Evolutionary conservation across 176 grass and related monocot genomes (phyloP), one percentile per base, ranked within the genome.

Genomic region (Canna indica): DNA sequence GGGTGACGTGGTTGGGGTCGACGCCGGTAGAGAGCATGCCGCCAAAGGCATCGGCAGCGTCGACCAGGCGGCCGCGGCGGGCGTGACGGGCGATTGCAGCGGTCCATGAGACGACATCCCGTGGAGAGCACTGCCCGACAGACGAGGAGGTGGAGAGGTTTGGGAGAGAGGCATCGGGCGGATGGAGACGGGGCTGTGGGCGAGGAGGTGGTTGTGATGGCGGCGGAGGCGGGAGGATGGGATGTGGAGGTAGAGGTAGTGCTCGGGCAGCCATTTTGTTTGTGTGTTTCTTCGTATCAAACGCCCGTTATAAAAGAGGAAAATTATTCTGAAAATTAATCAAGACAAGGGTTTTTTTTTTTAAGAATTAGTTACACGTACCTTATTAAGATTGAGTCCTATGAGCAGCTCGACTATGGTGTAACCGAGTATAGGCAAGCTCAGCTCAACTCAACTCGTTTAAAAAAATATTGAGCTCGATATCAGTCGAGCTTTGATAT

Each of bases 81-180:
- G 82, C 72, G 1, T 69, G 39, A 27, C 76, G 69, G 15, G 87
- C 79, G 69, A 89, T 85, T 64, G 76, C 35, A 3, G 82, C 36
- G 22, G 82, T 89, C 87, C 87, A 89, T 0, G 87, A 73, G 73
- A 85, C 64, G 33, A 89, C 73, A 25, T 85, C 82, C 56, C 42
- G 52, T 31, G 71, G 57, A 7, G 64, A 14, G 16, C 26, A 48
- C 12, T 5, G 32, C 24, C 46, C 12, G 30, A 17, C 24, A 5
- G 64, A 22, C 5, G 46, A 1, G 14, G 36, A 10, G 50, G 17
- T 24, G 12, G 59, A 62, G 34, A 25, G 18, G 1, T 15, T 38
- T 17, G 31, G 7, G 1, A 60, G 59, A 52, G 27, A 0, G 48
- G 54, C 27, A 0, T 67, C 22, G 36, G 47, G 53, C 31, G 70